Evolutionary conservation across 2,329 filamentous ascomycete species (phyloP).

Genomic region (Septoria linicola): DNA sequence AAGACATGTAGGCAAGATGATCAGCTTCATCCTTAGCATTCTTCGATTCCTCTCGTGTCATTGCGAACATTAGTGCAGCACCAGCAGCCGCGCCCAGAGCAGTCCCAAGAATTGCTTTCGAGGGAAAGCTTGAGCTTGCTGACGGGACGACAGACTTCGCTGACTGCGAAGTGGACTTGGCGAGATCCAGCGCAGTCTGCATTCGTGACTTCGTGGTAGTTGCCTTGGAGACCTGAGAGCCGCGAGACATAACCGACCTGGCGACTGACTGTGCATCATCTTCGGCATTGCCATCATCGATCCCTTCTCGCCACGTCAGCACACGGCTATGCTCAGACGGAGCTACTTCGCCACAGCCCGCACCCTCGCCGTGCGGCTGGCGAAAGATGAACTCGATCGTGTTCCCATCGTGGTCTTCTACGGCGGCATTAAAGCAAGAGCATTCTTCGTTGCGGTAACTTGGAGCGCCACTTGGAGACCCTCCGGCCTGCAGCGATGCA

Average conservation of each 20-base stretch:
- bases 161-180: constrained; percentile 28
- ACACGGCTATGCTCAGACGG: constrained; percentile 45
- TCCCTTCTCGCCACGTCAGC: constrained; percentile 46
- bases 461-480: constrained; percentile 58
- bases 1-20: constrained; percentile 26
- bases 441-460: constrained; percentile 53
- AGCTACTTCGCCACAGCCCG: constrained; percentile 39
- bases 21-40: constrained; percentile 47
- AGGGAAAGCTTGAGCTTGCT: constrained; percentile 21
- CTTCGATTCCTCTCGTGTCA: constrained; percentile 60
- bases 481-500: constrained; percentile 65
- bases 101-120: constrained; percentile 58
- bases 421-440: constrained; percentile 61
- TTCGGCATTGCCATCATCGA: constrained; percentile 32
- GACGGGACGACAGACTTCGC: constrained; percentile 26
- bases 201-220: constrained; percentile 28
- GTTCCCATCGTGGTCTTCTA: constrained; percentile 80
- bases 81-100: constrained; percentile 77
- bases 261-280: constrained; percentile 30
- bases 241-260: constrained; percentile 14
- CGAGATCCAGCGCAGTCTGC: constrained; percentile 31
- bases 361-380: constrained; percentile 35
- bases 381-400: constrained; percentile 74
- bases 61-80: constrained; percentile 72
- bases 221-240: constrained; percentile 22